Evolutionary conservation across 805 yeast species (phyloP).

Genomic region (Blastobotrys chiropterorum): DNA sequence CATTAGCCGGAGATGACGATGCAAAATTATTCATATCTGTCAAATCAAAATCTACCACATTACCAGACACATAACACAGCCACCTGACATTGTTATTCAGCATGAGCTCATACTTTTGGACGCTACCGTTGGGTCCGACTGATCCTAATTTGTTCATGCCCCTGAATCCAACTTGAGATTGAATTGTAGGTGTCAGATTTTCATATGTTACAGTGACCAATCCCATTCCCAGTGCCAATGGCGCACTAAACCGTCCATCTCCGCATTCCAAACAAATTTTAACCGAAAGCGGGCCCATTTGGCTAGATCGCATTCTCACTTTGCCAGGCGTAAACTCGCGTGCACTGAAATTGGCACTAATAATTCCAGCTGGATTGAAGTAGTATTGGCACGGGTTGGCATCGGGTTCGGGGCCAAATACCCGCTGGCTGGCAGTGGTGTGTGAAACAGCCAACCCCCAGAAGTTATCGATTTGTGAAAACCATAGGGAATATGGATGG

Average conservation of each 20-base stretch:
- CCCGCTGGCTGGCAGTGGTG: conserved; percentile 51
- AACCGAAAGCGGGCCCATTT: conserved; percentile 38
- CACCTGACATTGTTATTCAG: conserved; percentile 41
- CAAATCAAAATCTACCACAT: conserved; percentile 15
- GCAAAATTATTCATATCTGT: conserved; percentile 15
- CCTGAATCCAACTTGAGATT: conserved; percentile 42
- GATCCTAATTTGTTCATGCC: conserved; percentile 13
- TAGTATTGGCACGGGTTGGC: conserved; percentile 40
- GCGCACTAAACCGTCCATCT: conserved; percentile 41
- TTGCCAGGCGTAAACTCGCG: conserved; percentile 16
- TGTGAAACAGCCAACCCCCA: conserved; percentile 67
- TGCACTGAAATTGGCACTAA: conserved; percentile 41
- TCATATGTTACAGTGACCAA: conserved; percentile 60
- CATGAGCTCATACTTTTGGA: conserved; percentile 36
- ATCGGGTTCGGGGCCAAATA: conserved; percentile 60
- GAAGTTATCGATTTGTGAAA: conserved; percentile 40
- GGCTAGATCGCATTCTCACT: conserved; percentile 29
- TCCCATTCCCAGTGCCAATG: conserved; percentile 78
- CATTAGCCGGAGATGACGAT: conserved; percentile 30
- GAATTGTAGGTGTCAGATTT: conserved; percentile 39
- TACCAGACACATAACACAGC: conserved; percentile 44
- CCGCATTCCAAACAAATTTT: conserved; percentile 35
- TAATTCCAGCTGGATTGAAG: conserved; percentile 44
- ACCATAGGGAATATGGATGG: conserved; percentile 76
- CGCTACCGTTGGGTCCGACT: conserved; percentile 32